Evolutionary conservation across 306 rosid genomes (phyloP).

Genomic region (Dicorynia guianensis): DNA sequence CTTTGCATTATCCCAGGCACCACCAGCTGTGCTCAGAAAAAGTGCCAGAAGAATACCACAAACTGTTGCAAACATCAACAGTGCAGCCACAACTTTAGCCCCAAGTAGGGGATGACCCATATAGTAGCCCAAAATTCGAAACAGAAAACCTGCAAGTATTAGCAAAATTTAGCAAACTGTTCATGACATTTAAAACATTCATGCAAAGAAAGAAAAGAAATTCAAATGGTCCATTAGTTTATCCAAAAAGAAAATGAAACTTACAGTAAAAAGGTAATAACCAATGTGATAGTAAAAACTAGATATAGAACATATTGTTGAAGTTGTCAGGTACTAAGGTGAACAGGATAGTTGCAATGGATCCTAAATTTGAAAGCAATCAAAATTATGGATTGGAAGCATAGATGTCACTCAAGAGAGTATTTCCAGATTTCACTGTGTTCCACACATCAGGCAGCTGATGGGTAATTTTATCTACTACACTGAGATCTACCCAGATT

Average conservation of each 20-base stretch:
- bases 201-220: constrained; percentile 4
- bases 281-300: not conserved
- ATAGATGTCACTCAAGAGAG: not conserved
- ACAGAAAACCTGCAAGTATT: constrained; percentile 74
- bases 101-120: constrained; percentile 94
- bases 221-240: constrained; percentile 28
- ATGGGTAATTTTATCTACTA: constrained; percentile 21
- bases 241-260: not conserved
- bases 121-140: constrained; percentile 89
- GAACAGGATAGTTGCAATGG: constrained; percentile 1
- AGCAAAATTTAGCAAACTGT: constrained; percentile 34
- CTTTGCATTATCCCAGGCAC: constrained; percentile 99
- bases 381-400: not conserved
- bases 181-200: constrained; percentile 32
- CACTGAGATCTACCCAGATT: constrained; percentile 7
- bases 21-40: constrained; percentile 95
- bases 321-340: not conserved
- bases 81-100: constrained; percentile 93
- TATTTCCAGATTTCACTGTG: not conserved
- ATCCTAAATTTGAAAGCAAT: constrained; percentile 15
- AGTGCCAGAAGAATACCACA: constrained; percentile 98
- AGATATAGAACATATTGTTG: not conserved
- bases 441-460: not conserved
- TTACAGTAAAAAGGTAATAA: not conserved
- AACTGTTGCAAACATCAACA: constrained; percentile 96